Conservation (phyloP, 164 flowering plant genomes). For the Vitis rupestris region DNA sequence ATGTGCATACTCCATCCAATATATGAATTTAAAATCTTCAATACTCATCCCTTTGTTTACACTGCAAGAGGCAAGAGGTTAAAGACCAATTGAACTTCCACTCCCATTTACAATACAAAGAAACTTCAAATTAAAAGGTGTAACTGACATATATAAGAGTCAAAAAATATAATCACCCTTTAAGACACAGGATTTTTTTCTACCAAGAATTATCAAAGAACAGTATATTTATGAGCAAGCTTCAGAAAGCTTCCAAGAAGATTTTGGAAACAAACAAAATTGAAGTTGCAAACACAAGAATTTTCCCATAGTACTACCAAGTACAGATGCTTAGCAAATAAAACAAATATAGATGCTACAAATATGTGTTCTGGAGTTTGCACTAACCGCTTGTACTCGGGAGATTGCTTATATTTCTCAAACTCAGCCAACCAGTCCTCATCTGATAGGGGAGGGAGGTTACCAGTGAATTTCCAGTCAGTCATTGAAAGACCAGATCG, state of each 20-base stretch:
- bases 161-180: neutral
- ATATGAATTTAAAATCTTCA: constrained; percentile 93
- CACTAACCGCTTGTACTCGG: constrained; percentile 85
- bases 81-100: neutral
- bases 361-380: neutral
- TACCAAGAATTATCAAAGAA: neutral
- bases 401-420: constrained; percentile 93
- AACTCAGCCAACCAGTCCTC: constrained; percentile 84
- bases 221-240: too few relatives aligned
- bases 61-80: constrained; percentile 35
- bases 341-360: neutral
- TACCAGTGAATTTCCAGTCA: constrained; percentile 95
- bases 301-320: neutral
- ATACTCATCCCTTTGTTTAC: constrained; percentile 87
- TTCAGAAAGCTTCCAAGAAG: too few relatives aligned
- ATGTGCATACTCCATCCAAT: constrained; percentile 99
- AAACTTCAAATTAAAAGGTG: neutral
- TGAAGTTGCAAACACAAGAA: neutral
- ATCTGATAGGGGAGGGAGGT: constrained; percentile 80
- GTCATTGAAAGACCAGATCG: constrained; percentile 98
- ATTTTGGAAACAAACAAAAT: neutral
- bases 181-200: neutral
- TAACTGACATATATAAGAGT: neutral
- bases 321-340: neutral
- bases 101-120: neutral